Evolutionary conservation across 805 yeast genomes (phyloP).

Genomic region (Cyberlindnera euphorbiae): DNA sequence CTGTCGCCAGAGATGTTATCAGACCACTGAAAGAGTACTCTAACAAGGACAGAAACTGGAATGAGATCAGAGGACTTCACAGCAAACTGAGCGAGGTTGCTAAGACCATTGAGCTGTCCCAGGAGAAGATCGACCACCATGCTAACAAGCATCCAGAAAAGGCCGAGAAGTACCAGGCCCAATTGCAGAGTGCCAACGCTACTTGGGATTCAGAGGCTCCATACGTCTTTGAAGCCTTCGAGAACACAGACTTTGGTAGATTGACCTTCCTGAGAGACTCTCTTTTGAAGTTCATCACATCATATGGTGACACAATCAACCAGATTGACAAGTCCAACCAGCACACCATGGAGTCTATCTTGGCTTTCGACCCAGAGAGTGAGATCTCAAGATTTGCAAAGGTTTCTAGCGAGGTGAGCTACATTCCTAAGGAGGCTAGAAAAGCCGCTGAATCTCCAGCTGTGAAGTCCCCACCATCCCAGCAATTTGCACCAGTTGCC

Average conservation of each 20-base stretch:
- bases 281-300: conserved; percentile 60
- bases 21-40: conserved; percentile 49
- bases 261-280: conserved; percentile 58
- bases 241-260: conserved; percentile 62
- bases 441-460: conserved; percentile 26
- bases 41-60: conserved; percentile 49
- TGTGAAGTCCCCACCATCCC: conserved; percentile 3
- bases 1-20: conserved; percentile 50
- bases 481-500: background rate
- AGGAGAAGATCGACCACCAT: conserved; percentile 37
- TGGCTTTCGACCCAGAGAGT: conserved; percentile 56
- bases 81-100: conserved; percentile 41
- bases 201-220: conserved; percentile 82
- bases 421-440: conserved; percentile 26
- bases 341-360: conserved; percentile 55
- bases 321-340: conserved; percentile 49
- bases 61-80: conserved; percentile 46
- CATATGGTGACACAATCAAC: conserved; percentile 48
- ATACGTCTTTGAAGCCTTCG: conserved; percentile 67
- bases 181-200: conserved; percentile 39
- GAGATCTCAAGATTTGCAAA: conserved; percentile 56
- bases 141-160: conserved; percentile 22
- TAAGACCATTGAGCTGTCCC: conserved; percentile 34
- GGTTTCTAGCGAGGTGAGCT: conserved; percentile 28
- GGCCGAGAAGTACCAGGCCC: conserved; percentile 34